These are phyloP conservation scores for Backusella circina DNA, from an alignment of 192 early-diverging fungal genomes.

Conservation along the genomic window DNA sequence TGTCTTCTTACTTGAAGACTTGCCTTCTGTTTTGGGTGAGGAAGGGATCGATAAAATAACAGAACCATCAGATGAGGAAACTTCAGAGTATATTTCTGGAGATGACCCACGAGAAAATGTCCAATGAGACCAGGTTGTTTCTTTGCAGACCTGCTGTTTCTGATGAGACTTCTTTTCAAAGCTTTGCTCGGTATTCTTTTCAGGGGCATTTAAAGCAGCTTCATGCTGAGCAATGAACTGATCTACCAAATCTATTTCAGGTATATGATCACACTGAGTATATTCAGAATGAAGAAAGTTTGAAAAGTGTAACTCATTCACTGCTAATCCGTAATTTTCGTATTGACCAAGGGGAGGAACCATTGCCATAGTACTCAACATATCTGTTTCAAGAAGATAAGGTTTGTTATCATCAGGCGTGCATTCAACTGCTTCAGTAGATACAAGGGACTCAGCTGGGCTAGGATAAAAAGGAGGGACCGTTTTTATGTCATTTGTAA, in stretches of 20 bases:
- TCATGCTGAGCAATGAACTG: slow-evolving; percentile 19
- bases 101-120: slow-evolving; percentile 5
- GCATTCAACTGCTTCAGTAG: background rate
- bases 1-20: background rate
- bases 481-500: background rate
- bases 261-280: background rate
- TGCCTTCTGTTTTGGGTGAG: background rate
- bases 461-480: slow-evolving; percentile 11
- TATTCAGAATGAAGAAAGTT: background rate
- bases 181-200: background rate
- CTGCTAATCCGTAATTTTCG: background rate
- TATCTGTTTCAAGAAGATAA: background rate
- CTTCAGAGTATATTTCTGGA: slow-evolving; percentile 1
- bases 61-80: background rate
- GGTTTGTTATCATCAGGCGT: background rate
- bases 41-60: background rate
- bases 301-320: background rate
- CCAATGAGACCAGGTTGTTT: slow-evolving; percentile 11
- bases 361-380: background rate
- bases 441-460: background rate
- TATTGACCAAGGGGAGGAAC: slow-evolving; percentile 10
- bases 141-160: background rate
- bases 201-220: slow-evolving; percentile 4
- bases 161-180: background rate
- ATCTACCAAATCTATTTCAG: slow-evolving; percentile 11